A percentile compares a stretch with the other conserved stretches of the same genome.
Conservation (phyloP, 768 basidiomycete genomes). For the Trametes meyenii region DNA sequence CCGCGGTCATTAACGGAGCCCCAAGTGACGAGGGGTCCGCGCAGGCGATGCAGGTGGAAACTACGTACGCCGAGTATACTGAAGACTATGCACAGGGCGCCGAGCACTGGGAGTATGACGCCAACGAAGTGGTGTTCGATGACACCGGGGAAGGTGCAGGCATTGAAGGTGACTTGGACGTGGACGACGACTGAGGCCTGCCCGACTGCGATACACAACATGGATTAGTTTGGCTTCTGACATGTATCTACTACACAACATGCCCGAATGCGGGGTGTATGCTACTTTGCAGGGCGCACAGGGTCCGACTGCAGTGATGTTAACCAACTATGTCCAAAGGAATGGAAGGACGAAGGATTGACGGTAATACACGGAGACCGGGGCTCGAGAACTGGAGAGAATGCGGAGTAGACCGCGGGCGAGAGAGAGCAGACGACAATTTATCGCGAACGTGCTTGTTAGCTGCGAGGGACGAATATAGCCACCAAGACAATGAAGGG, state of each 20-base stretch:
- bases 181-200: slow-evolving; percentile 54
- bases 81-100: slow-evolving; percentile 28
- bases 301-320: slow-evolving; percentile 14
- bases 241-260: slow-evolving; percentile 26
- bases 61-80: slow-evolving; percentile 22
- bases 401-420: not conserved
- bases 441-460: slow-evolving; percentile 7
- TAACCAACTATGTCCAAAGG: slow-evolving; percentile 19
- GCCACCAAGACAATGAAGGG: slow-evolving; percentile 78
- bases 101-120: slow-evolving; percentile 43
- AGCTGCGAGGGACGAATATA: slow-evolving; percentile 49
- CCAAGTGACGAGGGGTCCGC: not conserved
- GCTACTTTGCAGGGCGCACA: slow-evolving; percentile 11
- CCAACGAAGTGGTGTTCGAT: slow-evolving; percentile 61
- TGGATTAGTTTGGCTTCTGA: slow-evolving; percentile 19
- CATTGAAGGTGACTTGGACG: slow-evolving; percentile 71
- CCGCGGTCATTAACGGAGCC: not conserved
- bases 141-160: slow-evolving; percentile 68
- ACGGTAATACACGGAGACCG: slow-evolving; percentile 10
- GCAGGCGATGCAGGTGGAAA: slow-evolving; percentile 11
- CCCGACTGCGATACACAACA: slow-evolving; percentile 10
- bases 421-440: not conserved
- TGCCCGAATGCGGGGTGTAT: slow-evolving; percentile 12
- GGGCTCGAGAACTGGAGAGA: not conserved
- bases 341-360: slow-evolving; percentile 20